These are phyloP conservation scores for Abrus pulchellus DNA, from an alignment of 306 rosid genomes.

Conservation along the genomic window DNA sequence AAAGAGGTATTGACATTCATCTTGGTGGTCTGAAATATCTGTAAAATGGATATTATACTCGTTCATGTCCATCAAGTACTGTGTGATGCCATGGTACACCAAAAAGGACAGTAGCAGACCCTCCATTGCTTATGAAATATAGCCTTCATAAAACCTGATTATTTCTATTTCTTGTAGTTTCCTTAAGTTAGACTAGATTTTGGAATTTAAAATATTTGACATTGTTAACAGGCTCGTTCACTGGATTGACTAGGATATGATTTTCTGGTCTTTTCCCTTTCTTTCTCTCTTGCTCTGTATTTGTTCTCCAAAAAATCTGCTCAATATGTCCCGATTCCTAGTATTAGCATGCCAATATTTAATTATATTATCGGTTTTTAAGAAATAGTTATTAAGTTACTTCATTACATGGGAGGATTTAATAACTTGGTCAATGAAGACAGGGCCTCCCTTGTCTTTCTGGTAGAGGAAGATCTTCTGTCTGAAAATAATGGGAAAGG, in stretches of 20 bases:
- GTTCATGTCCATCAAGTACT: constrained; percentile 3
- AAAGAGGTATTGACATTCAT: constrained; percentile 74
- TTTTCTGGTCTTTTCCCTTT: not conserved
- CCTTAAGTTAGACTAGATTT: not conserved
- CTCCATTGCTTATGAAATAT: constrained; percentile 2
- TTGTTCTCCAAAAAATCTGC: not conserved
- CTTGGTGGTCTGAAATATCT: constrained; percentile 33
- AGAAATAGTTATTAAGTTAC: not conserved
- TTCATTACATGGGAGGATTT: not conserved
- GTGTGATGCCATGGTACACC: constrained; percentile 30
- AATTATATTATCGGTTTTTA: not conserved
- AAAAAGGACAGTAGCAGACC: not conserved
- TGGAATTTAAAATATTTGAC: constrained; percentile 23
- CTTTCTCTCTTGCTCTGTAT: not conserved
- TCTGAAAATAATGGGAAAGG: not conserved
- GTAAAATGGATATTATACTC: constrained; percentile 20
- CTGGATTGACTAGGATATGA: not conserved
- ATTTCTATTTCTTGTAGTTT: not conserved
- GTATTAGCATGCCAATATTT: not conserved
- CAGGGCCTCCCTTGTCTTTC: not conserved
- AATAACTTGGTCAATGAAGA: not conserved
- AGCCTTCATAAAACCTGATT: not conserved
- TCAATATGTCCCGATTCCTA: not conserved
- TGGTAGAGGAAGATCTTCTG: not conserved
- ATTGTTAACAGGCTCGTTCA: not conserved